Evolutionary conservation across 78 protist genomes (phyloP).

Genomic region (Dictyostelium citrinum): DNA sequence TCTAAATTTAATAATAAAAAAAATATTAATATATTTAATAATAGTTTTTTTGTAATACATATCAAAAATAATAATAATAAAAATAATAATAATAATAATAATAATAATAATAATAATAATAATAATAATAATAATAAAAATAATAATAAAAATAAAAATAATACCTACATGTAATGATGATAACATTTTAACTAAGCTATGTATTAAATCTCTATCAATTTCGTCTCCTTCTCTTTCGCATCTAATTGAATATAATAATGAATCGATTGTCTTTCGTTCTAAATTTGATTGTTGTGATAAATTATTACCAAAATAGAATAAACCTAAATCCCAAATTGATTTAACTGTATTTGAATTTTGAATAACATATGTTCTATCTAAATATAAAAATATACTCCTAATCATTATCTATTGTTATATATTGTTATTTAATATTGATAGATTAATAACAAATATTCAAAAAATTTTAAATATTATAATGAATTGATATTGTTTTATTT

Average conservation of each 20-base stretch:
- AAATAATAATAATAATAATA: too few relatives aligned
- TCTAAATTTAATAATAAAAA: not conserved
- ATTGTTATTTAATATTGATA: not conserved
- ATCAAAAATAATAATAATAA: too few relatives aligned
- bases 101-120: not conserved
- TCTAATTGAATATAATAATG: conserved; percentile 72
- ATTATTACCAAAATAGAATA: conserved; percentile 68
- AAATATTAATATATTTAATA: not conserved
- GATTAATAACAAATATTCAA: not conserved
- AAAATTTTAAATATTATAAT: too few relatives aligned
- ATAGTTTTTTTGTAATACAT: too few relatives aligned
- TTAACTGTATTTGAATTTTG: conserved; percentile 15
- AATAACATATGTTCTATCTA: conserved; percentile 91
- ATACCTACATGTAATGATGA: conserved; percentile 35
- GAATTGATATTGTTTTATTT: not conserved
- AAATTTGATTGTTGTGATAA: conserved; percentile 47
- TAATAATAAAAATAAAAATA: too few relatives aligned
- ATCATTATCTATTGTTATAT: conserved; percentile 65
- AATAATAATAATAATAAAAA: not conserved
- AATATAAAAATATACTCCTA: conserved; percentile 85
- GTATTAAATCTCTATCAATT: conserved; percentile 74
- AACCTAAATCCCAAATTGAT: conserved; percentile 89
- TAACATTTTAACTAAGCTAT: conserved; percentile 81
- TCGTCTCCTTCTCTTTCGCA: conserved; percentile 83
- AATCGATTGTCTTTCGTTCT: not conserved